Conservation (phyloP, 169 alveolate species). For the Plasmodium sp. region DNA sequence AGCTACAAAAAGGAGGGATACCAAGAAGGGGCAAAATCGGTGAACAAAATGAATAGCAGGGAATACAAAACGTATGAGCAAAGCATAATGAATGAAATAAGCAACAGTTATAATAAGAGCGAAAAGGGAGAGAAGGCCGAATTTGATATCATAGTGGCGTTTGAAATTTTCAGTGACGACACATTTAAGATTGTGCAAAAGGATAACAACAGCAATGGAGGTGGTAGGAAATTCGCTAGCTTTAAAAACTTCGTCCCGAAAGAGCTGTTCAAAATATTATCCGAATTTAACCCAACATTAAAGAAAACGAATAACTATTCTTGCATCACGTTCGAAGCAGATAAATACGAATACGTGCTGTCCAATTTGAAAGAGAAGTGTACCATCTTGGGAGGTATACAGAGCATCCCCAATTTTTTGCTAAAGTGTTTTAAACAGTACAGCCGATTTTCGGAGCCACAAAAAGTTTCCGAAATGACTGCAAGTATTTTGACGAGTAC, state of each 20-base stretch:
- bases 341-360: slow-evolving; percentile 76
- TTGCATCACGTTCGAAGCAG: slow-evolving; percentile 76
- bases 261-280: slow-evolving; percentile 46
- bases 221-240: slow-evolving; percentile 14
- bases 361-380: slow-evolving; percentile 72
- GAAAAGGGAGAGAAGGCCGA: slow-evolving; percentile 30
- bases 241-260: slow-evolving; percentile 63
- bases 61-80: slow-evolving; percentile 26
- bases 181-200: slow-evolving; percentile 56
- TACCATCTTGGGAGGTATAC: slow-evolving; percentile 74
- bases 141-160: slow-evolving; percentile 58
- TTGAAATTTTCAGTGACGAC: slow-evolving; percentile 52
- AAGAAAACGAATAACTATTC: slow-evolving; percentile 49
- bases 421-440: slow-evolving; percentile 78
- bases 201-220: slow-evolving; percentile 37
- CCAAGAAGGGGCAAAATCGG: not conserved
- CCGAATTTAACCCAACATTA: slow-evolving; percentile 51
- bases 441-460: slow-evolving; percentile 65
- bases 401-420: slow-evolving; percentile 81
- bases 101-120: slow-evolving; percentile 4
- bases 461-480: slow-evolving; percentile 77
- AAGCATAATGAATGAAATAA: slow-evolving; percentile 26
- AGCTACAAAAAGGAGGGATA: not conserved
- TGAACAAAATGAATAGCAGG: slow-evolving; percentile 45
- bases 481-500: slow-evolving; percentile 60